Base-by-base conservation (phyloP, 805 yeast genomes). In the Metschnikowia baotianmanensis region DNA sequence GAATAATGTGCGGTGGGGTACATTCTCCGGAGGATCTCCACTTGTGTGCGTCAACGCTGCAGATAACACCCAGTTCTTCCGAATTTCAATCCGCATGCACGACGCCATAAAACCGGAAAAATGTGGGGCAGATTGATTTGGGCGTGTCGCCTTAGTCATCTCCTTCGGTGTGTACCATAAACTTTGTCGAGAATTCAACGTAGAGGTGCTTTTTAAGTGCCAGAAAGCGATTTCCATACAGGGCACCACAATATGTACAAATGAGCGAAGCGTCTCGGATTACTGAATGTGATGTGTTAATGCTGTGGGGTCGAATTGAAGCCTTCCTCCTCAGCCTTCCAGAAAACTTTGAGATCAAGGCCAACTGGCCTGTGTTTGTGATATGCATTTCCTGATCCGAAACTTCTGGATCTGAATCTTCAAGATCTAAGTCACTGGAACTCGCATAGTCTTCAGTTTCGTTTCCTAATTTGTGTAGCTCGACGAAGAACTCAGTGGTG, bases 401-500 rank as follows among this genome's bases (percentile, higher is more conserved):
- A 9, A n/a, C 7, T n/a, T 37, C 35, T 1, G 18, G 23, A 13
- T 37, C 40, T 19, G 32, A 32, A 9, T 9, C 7, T n/a, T 37
- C 35, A 1, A 17, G 23, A 13, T 37, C 40, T 19, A 28, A 31
- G 12, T 37, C 31, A 19, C 40, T 37, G 24, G 34, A 21, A 18
- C 5, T 5, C 4, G 20, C 36, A 7, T 16, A 32, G 15, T 13
- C 10, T 5, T 15, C 11, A 2, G 11, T 12, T 10, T 11, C 13
- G 7, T 21, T 17, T n/a, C 24, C 23, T 16, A 28, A 29, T 3
- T 57, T 13, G 64, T 66, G 71, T 56, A 82, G 77, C 0, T 65
- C 62, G 1, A 84, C 77, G 42, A 86, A 85, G 55, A 86, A 86
- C 0, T 52, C 51, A 0, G 89, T 77, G 16, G 69, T 80, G 61